Conservation (phyloP, 2,329 filamentous ascomycete species). For the Orbilia quercus region DNA sequence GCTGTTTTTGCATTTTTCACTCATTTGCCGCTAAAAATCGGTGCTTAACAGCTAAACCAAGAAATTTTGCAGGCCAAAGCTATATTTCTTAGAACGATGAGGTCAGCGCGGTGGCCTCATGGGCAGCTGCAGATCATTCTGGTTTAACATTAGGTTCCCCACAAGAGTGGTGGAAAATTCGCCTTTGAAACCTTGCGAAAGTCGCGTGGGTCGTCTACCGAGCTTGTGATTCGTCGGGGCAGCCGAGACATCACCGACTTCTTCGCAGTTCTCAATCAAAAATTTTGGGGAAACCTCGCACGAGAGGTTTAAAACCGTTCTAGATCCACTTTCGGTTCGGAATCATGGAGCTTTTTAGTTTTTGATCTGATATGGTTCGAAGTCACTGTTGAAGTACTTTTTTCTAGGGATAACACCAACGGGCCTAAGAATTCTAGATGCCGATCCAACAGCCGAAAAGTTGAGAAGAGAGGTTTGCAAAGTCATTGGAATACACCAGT, state of each 20-base stretch:
- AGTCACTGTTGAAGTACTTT: constrained; percentile 9
- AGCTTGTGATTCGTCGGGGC: constrained; percentile 41
- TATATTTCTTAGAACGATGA: constrained; percentile 15
- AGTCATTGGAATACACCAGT: constrained; percentile 1
- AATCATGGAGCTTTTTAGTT: constrained; percentile 42
- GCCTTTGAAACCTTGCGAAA: constrained; percentile 8
- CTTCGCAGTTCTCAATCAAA: constrained; percentile 22
- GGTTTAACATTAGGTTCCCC: constrained; percentile 12
- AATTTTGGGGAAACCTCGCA: constrained; percentile 30
- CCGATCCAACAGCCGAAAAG: constrained; percentile 47
- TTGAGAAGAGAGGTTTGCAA: neutral
- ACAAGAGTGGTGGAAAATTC: constrained; percentile 55
- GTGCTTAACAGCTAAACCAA: neutral
- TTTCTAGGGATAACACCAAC: neutral
- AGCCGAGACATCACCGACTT: constrained; percentile 40
- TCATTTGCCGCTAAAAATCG: constrained; percentile 38
- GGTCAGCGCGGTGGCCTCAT: constrained; percentile 23
- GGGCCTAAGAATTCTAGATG: constrained; percentile 1
- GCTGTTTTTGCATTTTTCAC: constrained; percentile 34
- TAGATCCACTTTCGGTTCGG: constrained; percentile 38
- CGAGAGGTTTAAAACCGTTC: constrained; percentile 11
- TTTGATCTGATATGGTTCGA: neutral
- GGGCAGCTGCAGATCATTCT: constrained; percentile 28
- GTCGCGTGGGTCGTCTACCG: constrained; percentile 18
- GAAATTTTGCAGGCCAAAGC: neutral